Evolutionary conservation across 2,329 filamentous ascomycete genomes (phyloP), one percentile per base, ranked within the genome.

Genomic region (Claviceps sp.): DNA sequence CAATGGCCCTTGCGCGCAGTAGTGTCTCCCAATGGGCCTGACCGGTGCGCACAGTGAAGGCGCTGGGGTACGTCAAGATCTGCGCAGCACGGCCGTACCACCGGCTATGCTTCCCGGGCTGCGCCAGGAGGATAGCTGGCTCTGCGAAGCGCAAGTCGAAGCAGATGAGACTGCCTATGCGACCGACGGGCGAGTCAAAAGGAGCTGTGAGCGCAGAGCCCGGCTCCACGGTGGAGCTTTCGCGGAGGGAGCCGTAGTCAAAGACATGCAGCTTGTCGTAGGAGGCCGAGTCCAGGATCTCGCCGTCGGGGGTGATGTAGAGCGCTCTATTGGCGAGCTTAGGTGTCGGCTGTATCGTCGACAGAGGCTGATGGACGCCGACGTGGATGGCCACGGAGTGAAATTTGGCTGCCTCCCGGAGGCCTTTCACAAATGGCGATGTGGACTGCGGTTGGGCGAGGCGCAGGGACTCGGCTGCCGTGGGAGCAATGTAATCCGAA

Each of bases 201-300:
- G 89, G 89, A 3, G 79, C 65, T 1, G 80, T 70, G 42, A 95
- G 79, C 2, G 68, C 58, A 29, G 67, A 66, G 0, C 88, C 88
- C 4, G 78, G 76, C 61, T 90, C 83, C 0, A 89, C 86, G 45
- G 76, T 84, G 26, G 66, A 64, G 50, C 69, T 74, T 61, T 78
- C 76, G 53, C 66, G 68, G 20, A 78, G 70, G 9, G 61, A 58
- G 14, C 71, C 74, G 58, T 78, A 78, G 67, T 96, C 88, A 68
- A 97, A 96, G 14, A 96, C 76, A 65, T 96, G 90, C 36, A 95
- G 71, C 66, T 97, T 97, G 66, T 95, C 85, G 68, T 96, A 96
- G 20, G 67, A 65, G 1, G 63, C 64, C 5, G 66, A 56, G 2
- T 71, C 62, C 44, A 67, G 59, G 37, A 80, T 64, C 40, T 56